Base-by-base conservation (phyloP, 148 eudicot genomes). In the Arbutus unedo region DNA sequence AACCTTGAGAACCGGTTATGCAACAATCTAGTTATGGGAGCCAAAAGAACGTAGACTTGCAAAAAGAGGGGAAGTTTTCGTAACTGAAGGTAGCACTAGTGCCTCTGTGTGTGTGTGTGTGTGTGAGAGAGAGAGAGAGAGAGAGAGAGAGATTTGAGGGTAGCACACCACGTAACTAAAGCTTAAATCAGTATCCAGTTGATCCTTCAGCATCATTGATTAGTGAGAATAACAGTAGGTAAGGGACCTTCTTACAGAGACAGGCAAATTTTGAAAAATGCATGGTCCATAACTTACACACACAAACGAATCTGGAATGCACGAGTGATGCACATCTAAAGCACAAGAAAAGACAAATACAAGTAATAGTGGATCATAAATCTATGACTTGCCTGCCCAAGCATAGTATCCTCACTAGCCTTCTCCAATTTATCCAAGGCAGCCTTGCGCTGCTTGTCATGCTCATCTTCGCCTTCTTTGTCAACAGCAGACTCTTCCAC, bases 381-480 rank as follows among this genome's bases (percentile, higher is more conserved):
- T 56, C 18, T 8, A 74, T 48, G 79, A 85, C 92, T 86, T 89
- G 87, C 99, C 97, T 96, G 97, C 87, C 99, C 91, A 88, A 96
- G 89, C 23, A 91, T 53, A 45, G 98, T 85, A 68, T 96, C 99
- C 83, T 90, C 95, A 79, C 99, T 89, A 81, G 99, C 99, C 77
- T 89, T 89, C 83, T 93, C 97, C 83, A 96, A 79, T 87, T 89
- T 94, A 48, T 94, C 94, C 53, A 96, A 85, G 81, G 99, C 93
- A 84, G 89, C 88, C 76, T 90, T 93, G 16, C 91, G 89, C 44
- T 85, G 83, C 86, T 82, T 87, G 53, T 84, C 93, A 82, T 86
- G 81, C 80, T 91, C 94, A 74, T 93, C 89, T 81, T 85, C 95
- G 86, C 84, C 88, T 82, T 89, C 86, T 74, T 60, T 90, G 82